Conservation (phyloP, 202 grass and related monocot species). For the Schoenoplectus tabernaemontani region DNA sequence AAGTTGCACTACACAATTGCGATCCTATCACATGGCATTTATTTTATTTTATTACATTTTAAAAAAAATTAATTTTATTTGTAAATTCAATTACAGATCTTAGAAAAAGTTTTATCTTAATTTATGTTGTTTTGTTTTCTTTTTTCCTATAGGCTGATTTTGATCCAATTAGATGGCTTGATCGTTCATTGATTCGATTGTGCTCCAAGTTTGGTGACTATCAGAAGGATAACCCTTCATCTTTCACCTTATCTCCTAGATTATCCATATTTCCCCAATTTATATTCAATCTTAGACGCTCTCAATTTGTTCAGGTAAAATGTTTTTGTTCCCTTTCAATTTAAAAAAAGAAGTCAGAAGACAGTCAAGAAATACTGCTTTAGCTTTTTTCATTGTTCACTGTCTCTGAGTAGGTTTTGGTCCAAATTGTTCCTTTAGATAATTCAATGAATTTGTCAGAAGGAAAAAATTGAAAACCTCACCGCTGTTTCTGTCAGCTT, state of each 20-base stretch:
- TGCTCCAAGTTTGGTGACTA: slow-evolving; percentile 94
- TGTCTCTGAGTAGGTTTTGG: not conserved
- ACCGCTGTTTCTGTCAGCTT: not conserved
- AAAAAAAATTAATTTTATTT: slow-evolving; percentile 8
- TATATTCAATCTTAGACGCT: slow-evolving; percentile 85
- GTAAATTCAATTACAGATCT: slow-evolving; percentile 17
- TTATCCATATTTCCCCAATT: slow-evolving; percentile 92
- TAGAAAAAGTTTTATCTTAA: not conserved
- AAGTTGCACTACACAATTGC: not conserved
- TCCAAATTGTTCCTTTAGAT: not conserved
- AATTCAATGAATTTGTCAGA: not conserved
- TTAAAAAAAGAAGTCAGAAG: not conserved
- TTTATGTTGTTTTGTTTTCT: not conserved
- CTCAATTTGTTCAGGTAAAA: slow-evolving; percentile 87
- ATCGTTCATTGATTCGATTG: slow-evolving; percentile 66
- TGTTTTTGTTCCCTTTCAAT: not conserved
- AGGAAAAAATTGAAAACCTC: not conserved
- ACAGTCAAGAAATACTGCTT: not conserved
- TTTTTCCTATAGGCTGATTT: slow-evolving; percentile 60
- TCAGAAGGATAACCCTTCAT: slow-evolving; percentile 78
- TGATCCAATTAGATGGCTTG: slow-evolving; percentile 94
- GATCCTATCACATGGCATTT: not conserved
- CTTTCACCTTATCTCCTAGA: slow-evolving; percentile 81
- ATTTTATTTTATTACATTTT: not conserved
- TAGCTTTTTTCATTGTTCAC: not conserved